These are phyloP conservation scores for Mycena galopus DNA, from an alignment of 768 basidiomycete species.

Conservation along the genomic window DNA sequence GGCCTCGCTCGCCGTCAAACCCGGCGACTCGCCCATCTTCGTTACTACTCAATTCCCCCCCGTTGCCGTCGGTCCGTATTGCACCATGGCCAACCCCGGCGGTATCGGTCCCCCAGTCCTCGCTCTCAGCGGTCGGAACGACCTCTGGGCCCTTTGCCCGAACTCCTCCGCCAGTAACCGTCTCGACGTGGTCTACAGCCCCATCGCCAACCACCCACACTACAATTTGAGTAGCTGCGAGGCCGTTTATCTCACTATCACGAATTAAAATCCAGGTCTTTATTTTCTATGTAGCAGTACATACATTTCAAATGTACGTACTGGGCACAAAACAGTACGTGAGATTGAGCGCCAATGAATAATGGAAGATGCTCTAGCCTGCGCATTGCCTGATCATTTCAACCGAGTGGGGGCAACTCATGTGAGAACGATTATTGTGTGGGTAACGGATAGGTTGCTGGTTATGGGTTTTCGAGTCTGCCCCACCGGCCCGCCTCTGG, in stretches of 20 bases:
- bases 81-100: constrained; percentile 29
- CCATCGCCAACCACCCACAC: constrained; percentile 35
- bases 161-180: constrained; percentile 38
- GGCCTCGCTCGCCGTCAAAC: constrained; percentile 21
- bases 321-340: too few relatives aligned
- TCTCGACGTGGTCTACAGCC: constrained; percentile 38
- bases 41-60: constrained; percentile 35
- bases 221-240: constrained; percentile 29
- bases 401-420: too few relatives aligned
- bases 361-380: too few relatives aligned
- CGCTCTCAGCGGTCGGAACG: constrained; percentile 26
- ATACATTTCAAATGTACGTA: background rate
- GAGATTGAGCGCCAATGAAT: too few relatives aligned
- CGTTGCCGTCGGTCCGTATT: constrained; percentile 15
- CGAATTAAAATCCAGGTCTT: constrained; percentile 13
- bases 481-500: too few relatives aligned
- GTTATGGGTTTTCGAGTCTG: too few relatives aligned
- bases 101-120: constrained; percentile 29
- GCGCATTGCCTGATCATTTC: too few relatives aligned
- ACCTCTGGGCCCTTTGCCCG: constrained; percentile 38
- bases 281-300: constrained; percentile 5
- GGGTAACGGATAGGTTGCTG: too few relatives aligned
- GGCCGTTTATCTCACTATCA: constrained; percentile 31
- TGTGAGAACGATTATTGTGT: too few relatives aligned
- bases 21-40: constrained; percentile 35